A percentile compares a stretch with the other conserved stretches of the same genome.
Conservation (phyloP, 2,329 filamentous ascomycete genomes). For the Chaetomiaceae sp. region DNA sequence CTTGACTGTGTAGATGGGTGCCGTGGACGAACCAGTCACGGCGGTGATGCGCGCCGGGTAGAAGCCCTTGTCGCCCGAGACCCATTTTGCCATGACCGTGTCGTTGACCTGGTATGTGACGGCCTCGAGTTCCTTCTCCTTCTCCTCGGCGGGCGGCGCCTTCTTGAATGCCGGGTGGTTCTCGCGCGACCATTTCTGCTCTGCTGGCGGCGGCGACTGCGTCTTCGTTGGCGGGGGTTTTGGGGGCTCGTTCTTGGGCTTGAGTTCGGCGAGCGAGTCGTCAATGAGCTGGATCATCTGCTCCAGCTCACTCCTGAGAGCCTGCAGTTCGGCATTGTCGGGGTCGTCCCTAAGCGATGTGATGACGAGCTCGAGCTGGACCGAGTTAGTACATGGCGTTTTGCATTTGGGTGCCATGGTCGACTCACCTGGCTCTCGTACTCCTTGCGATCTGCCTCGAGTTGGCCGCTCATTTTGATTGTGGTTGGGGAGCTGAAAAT, state of each 20-base stretch:
- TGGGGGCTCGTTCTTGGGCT: conserved; percentile 49
- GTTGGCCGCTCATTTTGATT: conserved; percentile 38
- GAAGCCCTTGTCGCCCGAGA: conserved; percentile 81
- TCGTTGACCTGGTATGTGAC: conserved; percentile 81
- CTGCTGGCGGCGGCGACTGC: conserved; percentile 41
- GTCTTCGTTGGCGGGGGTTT: conserved; percentile 42
- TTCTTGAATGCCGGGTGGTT: conserved; percentile 74
- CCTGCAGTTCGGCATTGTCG: conserved; percentile 71
- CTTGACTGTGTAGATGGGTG: conserved; percentile 89
- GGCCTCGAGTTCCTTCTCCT: conserved; percentile 46
- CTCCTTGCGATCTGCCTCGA: conserved; percentile 50
- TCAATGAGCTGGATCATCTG: conserved; percentile 75
- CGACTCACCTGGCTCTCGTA: conserved; percentile 53
- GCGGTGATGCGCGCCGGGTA: conserved; percentile 91
- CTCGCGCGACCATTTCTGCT: conserved; percentile 69
- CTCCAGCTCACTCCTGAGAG: conserved; percentile 75
- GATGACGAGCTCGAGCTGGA: conserved; percentile 73
- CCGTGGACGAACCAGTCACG: conserved; percentile 85
- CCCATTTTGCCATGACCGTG: conserved; percentile 83
- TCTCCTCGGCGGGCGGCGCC: conserved; percentile 37
- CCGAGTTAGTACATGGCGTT: background rate
- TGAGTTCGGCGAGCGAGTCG: conserved; percentile 75
- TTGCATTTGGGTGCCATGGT: background rate
- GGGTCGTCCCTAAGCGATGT: conserved; percentile 75
- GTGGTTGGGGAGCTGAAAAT: background rate